Base-by-base conservation (phyloP, 768 basidiomycete genomes). In the Suillus spraguei region DNA sequence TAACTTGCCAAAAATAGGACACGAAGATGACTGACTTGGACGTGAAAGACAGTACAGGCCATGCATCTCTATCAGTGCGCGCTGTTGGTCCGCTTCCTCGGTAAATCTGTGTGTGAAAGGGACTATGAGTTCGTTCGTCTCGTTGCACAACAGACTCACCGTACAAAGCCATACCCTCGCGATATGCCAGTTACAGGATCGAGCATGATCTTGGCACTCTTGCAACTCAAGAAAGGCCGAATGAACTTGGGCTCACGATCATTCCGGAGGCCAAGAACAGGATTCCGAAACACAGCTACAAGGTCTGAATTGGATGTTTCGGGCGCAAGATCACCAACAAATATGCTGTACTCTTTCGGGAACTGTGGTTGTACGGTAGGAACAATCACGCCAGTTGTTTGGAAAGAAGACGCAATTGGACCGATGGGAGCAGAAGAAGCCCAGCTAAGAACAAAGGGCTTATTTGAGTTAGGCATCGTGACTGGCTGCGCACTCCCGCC, bases 281-380 rank as follows among this genome's bases (percentile, higher is more conserved):
- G 94, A 74, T 95, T 94, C 70, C 93, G 89, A 77, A 95, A 94
- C 68, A 95, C 90, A 32, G 91, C 92, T 58, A 97, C 93, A n/a
- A 97, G 80, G 74, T 97, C 95, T n/a, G 91, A 91, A 77, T 97
- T 95, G 68, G 92, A 94, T 7, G 93, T 93, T 77, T 95, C 94
- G 11, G 94, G 91, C 3, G 94, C 94, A 50, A 97, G 83, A 76
- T 97, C 95, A 50, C 95, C 95, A 3, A 97, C 95, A 70, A 97
- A 97, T 61, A 97, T 94, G 75, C 92, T 94, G 73, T 91, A 96
- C 77, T 97, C 95, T 74, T 89, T 93, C 41, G 87, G 85, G 66
- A 85, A 90, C 72, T 87, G 88, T 61, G 85, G 84, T 61, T 80
- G 79, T 9, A 76, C 59, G 17, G 71, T 72, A 14, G 78, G 70